A percentile compares a stretch with the other conserved stretches of the same genome.
phyloP scores from a whole-genome alignment of 2,329 filamentous ascomycete genomes.

The Bipolaris zeicola region DNA sequence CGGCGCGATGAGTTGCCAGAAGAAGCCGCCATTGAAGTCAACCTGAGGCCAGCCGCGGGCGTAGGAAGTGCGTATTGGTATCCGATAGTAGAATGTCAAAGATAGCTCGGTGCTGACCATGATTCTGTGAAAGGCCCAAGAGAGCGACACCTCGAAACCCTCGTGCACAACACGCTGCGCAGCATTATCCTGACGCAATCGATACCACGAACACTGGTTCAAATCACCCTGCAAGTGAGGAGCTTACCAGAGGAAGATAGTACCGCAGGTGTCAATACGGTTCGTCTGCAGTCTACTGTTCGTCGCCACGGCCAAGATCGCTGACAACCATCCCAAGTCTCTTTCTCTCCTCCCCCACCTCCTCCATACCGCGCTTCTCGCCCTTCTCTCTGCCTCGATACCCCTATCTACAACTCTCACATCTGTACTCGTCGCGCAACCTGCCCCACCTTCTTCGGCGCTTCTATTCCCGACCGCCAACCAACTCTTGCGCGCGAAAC shows the following conservation, averaged over 20 bases:
- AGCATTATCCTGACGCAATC: slow-evolving; percentile 76
- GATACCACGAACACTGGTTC: slow-evolving; percentile 78
- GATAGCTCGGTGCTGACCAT: not conserved
- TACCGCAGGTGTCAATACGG: slow-evolving; percentile 64
- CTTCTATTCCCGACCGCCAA: slow-evolving; percentile 63
- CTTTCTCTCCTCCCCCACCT: slow-evolving; percentile 80
- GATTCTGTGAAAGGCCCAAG: slow-evolving; percentile 45
- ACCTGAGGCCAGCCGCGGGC: slow-evolving; percentile 83
- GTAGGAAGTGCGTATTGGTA: slow-evolving; percentile 64
- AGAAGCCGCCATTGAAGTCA: slow-evolving; percentile 87
- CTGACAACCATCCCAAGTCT: slow-evolving; percentile 59
- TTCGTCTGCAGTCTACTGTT: slow-evolving; percentile 49
- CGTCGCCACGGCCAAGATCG: slow-evolving; percentile 9
- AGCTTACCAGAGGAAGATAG: slow-evolving; percentile 70
- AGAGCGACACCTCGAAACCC: slow-evolving; percentile 76
- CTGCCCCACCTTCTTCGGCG: slow-evolving; percentile 64
- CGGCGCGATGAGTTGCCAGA: slow-evolving; percentile 89
- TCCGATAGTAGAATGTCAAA: not conserved
- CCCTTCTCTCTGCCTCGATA: slow-evolving; percentile 80
- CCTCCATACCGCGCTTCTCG: slow-evolving; percentile 81
- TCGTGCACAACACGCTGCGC: slow-evolving; percentile 73
- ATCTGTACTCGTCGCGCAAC: slow-evolving; percentile 80
- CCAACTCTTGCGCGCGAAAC: slow-evolving; percentile 67
- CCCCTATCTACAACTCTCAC: slow-evolving; percentile 79
- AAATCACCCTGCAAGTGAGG: slow-evolving; percentile 79